Evolutionary conservation across 768 basidiomycete species (phyloP).

Genomic region (Chiua virens): DNA sequence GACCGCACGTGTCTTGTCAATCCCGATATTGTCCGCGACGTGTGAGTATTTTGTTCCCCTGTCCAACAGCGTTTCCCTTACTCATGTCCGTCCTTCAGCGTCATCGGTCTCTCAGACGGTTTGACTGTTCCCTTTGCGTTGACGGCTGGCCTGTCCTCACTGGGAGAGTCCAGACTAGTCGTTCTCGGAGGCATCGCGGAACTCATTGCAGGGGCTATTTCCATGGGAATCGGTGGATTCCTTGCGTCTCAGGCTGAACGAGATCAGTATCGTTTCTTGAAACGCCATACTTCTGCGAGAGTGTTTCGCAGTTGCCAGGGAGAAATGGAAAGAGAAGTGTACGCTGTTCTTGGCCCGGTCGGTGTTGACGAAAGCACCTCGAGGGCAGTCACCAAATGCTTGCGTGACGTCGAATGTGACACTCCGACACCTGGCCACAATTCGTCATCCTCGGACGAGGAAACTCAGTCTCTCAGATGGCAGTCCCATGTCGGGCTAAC

Average conservation of each 20-base stretch:
- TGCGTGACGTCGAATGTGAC: constrained; percentile 66
- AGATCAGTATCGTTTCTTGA: constrained; percentile 87
- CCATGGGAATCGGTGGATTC: constrained; percentile 99
- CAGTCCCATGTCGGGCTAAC: constrained; percentile 83
- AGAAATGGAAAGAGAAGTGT: constrained; percentile 95
- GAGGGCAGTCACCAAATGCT: constrained; percentile 70
- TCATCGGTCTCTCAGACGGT: constrained; percentile 90
- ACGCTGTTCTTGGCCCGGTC: constrained; percentile 81
- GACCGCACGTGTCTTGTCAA: constrained; percentile 73
- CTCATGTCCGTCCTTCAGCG: constrained; percentile 40
- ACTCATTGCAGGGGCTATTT: constrained; percentile 93
- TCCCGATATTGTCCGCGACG: constrained; percentile 84
- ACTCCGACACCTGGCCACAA: constrained; percentile 15
- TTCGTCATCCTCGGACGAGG: constrained; percentile 44
- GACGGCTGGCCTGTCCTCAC: constrained; percentile 83
- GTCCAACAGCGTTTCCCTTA: not conserved
- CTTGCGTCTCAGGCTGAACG: constrained; percentile 96
- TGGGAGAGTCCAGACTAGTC: constrained; percentile 89
- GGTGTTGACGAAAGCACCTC: constrained; percentile 87
- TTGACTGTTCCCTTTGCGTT: constrained; percentile 91
- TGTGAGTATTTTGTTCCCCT: constrained; percentile 49
- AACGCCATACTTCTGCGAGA: constrained; percentile 69
- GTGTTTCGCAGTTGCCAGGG: constrained; percentile 89
- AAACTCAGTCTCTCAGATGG: constrained; percentile 60
- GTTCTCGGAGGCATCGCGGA: constrained; percentile 94